Evolutionary conservation across 306 rosid species (phyloP).

Genomic region (Malus domestica): ASM211411v1 NC_041802.1:19992501-19993000

Average conservation of each 20-base stretch:
- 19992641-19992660: conserved; percentile 64
- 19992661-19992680: conserved; percentile 71
- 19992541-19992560: not conserved
- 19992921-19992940: not conserved
- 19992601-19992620: conserved; percentile 20
- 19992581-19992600: not conserved
- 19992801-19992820: conserved; percentile 85
- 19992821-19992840: conserved; percentile 80
- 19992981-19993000: conserved; percentile 5
- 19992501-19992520: not conserved
- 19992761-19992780: not conserved
- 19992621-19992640: conserved; percentile 96
- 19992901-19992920: conserved; percentile 49
- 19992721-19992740: conserved; percentile 8
- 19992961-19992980: not conserved
- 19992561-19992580: not conserved
- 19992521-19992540: not conserved
- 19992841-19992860: conserved; percentile 63
- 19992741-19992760: conserved; percentile 13
- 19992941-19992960: conserved; percentile 4
- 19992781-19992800: conserved; percentile 8
- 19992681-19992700: conserved; percentile 89
- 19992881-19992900: conserved; percentile 68
- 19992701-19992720: conserved; percentile 97
- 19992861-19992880: conserved; percentile 63